Base-by-base conservation (phyloP, 805 yeast species). In the Cephaloascus fragrans region DNA sequence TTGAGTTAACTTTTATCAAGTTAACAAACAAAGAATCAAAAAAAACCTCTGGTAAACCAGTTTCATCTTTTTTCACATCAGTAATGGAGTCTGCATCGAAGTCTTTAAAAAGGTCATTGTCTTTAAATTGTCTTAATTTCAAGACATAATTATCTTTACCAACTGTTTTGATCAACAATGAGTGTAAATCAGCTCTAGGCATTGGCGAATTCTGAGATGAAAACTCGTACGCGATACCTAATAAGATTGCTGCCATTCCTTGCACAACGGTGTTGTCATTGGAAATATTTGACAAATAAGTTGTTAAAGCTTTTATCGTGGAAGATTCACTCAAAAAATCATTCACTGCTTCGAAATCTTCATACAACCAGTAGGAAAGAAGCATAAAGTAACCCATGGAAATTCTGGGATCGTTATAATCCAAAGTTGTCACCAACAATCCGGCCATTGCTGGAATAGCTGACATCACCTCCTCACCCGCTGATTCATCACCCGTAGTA, bases 31-130 rank as follows among this genome's bases (percentile, higher is more conserved):
- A 59, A 0, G 72, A 53, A 41, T 80, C 81, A 51, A 93, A 82
- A 49, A 73, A 87, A 1, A 90, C 83, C 41, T 77, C 75, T 0
- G 97, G 98, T 33, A 90, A 69, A 1, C 98, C 98, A 1, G 95
- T 78, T 2, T 77, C 80, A 53, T 87, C 96, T 44, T 73, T 71
- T 3, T 67, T 65, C 2, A 80, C 74, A 15, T 67, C 62, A 18
- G 74, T 56, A 19, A 75, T 62, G 18, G 64, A 62, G 2, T 69
- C 69, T 3, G 67, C 71, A n/a, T 71, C 76, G 45, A 74, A 82
- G 39, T 74, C 71, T 8, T 72, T 67, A 49, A 87, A 77, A 4
- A 60, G 50, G 0, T 72, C 55, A 41, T 69, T 65, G 36, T 83
- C 83, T 44, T 79, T 76, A 48, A 93, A 78, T 51, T 83, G 86